Evolutionary conservation across 2,329 filamentous ascomycete genomes (phyloP).

Genomic region (Claviceps sp.): DNA sequence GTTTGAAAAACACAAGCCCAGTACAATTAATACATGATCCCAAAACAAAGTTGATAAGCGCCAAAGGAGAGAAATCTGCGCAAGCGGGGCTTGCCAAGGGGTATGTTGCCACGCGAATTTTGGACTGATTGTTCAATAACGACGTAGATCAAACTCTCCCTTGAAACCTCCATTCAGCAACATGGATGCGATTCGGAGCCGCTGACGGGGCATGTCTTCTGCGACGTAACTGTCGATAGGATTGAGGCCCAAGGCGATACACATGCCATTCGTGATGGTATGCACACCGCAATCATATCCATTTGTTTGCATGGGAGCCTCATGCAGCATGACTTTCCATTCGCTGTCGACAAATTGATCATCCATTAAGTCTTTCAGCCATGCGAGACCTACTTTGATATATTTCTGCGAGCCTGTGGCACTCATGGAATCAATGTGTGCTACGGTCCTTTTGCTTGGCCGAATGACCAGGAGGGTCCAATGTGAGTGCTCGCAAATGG

Average conservation of each 20-base stretch:
- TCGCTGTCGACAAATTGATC: conserved; percentile 40
- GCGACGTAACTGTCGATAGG: conserved; percentile 36
- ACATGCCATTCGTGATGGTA: conserved; percentile 59
- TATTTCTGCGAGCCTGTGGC: conserved; percentile 25
- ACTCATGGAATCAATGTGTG: conserved; percentile 57
- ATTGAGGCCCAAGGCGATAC: conserved; percentile 39
- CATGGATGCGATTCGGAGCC: conserved; percentile 49
- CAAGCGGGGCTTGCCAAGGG: not conserved
- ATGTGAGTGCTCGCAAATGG: conserved; percentile 50
- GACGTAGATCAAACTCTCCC: conserved; percentile 41
- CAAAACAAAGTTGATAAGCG: not conserved
- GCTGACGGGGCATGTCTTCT: conserved; percentile 44
- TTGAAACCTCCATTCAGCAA: conserved; percentile 54
- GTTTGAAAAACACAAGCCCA: not conserved
- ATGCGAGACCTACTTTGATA: conserved; percentile 32
- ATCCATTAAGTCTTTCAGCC: conserved; percentile 43
- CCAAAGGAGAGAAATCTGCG: not conserved
- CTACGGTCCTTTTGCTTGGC: conserved; percentile 44
- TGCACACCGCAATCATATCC: conserved; percentile 67
- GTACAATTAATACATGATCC: not conserved
- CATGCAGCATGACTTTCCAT: conserved; percentile 42
- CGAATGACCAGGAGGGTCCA: conserved; percentile 62
- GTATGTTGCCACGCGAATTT: not conserved
- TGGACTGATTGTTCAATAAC: conserved; percentile 15
- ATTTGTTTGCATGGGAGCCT: conserved; percentile 48